Base-by-base conservation (phyloP, 768 basidiomycete genomes). In the Lentinula guzmanii region DNA sequence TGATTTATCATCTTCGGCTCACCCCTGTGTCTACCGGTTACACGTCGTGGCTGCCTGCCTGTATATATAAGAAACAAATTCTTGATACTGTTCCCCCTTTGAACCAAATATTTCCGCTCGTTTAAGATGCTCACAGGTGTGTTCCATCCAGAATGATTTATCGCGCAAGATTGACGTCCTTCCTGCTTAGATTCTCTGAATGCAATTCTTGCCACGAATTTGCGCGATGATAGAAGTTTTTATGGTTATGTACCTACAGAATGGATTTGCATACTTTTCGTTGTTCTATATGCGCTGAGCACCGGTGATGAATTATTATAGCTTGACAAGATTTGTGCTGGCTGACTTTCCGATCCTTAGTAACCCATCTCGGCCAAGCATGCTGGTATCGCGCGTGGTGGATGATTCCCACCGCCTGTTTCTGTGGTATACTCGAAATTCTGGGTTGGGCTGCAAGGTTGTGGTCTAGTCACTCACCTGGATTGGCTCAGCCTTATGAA, bases 381-480 rank as follows among this genome's bases (percentile, higher is more conserved):
- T 33, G 67, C 6, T 64, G 62, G 39, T 74, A 63, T 60, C 68
- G 70, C 9, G 54, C 71, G 13, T 76, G 76, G 72, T 77, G 70
- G 69, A 60, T 77, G 24, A 45, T 74, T 45, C 70, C 70, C n/a
- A 77, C 77, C 0, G 69, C 68, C 9, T 48, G 58, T 37, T 48
- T 50, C 33, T 59, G 58, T 50, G 75, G 72, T 28, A 15, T 72
- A 5, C 65, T 69, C 31, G 78, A 79, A 64, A 62, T 74, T 18
- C 50, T 74, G 7, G 77, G 77, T 5, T 79, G 77, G 77, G 61
- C 62, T 10, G 77, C 69, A 1, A 65, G 77, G 34, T 51, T 74
- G 5, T 77, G 74, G 76, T 73, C 70, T 11, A 69, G 66, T 39
- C 58, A 66, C 10, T 66, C 69, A 28, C 65, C 69, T 1, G 15